Evolutionary conservation across 495 filamentous ascomycete species (phyloP).

Genomic region (Zalerion maritima): DNA sequence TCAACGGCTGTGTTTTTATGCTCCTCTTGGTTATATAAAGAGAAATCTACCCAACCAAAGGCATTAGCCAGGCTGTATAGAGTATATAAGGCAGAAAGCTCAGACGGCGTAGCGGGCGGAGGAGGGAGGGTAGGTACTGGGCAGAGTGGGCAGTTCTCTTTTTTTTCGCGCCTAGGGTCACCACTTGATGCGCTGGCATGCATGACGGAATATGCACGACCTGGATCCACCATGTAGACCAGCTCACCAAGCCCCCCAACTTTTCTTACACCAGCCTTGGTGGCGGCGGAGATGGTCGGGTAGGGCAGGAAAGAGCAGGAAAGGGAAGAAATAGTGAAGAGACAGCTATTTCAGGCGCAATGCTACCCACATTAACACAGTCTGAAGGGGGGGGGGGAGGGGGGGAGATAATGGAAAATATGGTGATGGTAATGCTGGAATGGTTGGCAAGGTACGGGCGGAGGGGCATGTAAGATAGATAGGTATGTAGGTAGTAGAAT

Average conservation of each 20-base stretch:
- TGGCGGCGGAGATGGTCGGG: conserved; percentile 10
- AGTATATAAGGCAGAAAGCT: conserved; percentile 20
- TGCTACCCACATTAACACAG: conserved; percentile 1
- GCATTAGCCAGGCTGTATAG: conserved; percentile 30
- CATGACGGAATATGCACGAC: conserved; percentile 42
- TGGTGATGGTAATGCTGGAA: background rate
- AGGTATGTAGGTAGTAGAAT: conserved; percentile 4
- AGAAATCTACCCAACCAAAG: conserved; percentile 31
- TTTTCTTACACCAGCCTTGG: conserved; percentile 10
- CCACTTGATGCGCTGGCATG: conserved; percentile 43
- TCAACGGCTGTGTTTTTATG: too few relatives aligned
- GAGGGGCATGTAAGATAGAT: conserved; percentile 3
- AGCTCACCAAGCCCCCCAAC: conserved; percentile 18
- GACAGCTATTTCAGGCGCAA: conserved; percentile 3
- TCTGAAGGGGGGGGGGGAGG: background rate
- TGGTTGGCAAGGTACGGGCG: conserved; percentile 2
- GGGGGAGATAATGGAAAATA: background rate
- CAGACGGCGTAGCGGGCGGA: conserved; percentile 22
- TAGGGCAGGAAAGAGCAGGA: conserved; percentile 5
- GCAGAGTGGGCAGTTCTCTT: conserved; percentile 23
- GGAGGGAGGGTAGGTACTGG: conserved; percentile 13
- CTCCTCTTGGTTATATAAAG: too few relatives aligned
- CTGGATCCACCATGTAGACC: conserved; percentile 31
- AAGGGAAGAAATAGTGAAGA: conserved; percentile 3
- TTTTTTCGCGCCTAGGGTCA: conserved; percentile 31